Evolutionary conservation across 441 rosid genomes (phyloP).

Genomic region (Iberis amara): DNA sequence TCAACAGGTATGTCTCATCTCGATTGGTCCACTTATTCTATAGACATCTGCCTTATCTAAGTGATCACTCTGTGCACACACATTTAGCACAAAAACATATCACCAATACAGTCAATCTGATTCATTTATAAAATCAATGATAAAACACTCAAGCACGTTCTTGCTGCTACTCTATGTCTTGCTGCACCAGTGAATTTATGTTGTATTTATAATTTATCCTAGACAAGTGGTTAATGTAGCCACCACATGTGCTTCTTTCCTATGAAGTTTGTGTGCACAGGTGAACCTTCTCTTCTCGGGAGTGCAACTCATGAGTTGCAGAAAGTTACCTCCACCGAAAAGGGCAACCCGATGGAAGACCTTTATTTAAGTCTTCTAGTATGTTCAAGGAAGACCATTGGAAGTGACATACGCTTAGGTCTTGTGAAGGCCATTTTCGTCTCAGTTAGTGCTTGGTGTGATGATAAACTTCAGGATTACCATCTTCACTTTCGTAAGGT

Average conservation of each 20-base stretch:
- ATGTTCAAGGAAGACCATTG: slow-evolving; percentile 50
- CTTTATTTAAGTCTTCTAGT: slow-evolving; percentile 49
- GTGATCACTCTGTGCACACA: slow-evolving; percentile 14
- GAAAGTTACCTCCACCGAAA: slow-evolving; percentile 43
- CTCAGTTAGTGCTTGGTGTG: slow-evolving; percentile 76
- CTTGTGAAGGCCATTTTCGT: slow-evolving; percentile 53
- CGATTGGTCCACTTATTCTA: slow-evolving; percentile 10
- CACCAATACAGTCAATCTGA: not conserved
- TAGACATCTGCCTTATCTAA: slow-evolving; percentile 18
- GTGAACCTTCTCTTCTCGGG: slow-evolving; percentile 60
- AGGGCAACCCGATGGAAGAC: slow-evolving; percentile 47
- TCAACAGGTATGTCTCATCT: slow-evolving; percentile 59
- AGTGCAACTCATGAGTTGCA: slow-evolving; percentile 57
- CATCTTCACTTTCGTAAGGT: slow-evolving; percentile 86
- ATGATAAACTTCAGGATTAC: slow-evolving; percentile 69
- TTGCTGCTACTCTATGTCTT: not conserved
- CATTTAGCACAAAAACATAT: slow-evolving; percentile 7
- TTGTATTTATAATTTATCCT: slow-evolving; percentile 1
- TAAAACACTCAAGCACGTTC: not conserved
- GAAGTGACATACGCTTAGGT: slow-evolving; percentile 38
- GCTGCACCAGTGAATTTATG: slow-evolving; percentile 19
- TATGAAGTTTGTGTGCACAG: slow-evolving; percentile 78
- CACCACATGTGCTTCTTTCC: slow-evolving; percentile 21
- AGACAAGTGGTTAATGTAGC: slow-evolving; percentile 22
- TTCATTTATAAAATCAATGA: not conserved